Conservation (phyloP, 257 asterid genomes). For the Solanum lycopersicoides region DNA sequence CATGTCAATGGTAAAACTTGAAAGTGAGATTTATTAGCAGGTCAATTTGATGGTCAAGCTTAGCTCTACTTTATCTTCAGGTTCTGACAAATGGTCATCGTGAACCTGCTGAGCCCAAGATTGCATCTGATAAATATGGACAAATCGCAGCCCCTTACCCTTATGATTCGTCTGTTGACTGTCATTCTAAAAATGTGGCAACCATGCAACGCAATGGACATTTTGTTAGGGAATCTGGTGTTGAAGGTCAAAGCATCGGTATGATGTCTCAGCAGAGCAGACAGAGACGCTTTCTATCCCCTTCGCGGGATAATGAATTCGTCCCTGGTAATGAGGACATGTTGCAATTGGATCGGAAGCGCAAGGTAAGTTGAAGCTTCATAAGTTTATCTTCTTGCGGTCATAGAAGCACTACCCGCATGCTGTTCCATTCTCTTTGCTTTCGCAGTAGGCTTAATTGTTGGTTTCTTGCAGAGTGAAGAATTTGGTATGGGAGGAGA, state of each 20-base stretch:
- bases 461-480: conserved; percentile 38
- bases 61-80: conserved; percentile 5
- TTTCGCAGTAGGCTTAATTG: not conserved
- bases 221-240: conserved; percentile 48
- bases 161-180: conserved; percentile 21
- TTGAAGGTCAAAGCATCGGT: conserved; percentile 41
- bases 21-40: not conserved
- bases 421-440: not conserved
- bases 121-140: conserved; percentile 23
- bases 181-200: conserved; percentile 29
- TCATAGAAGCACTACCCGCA: not conserved
- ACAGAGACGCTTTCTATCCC: conserved; percentile 17
- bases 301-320: conserved; percentile 15
- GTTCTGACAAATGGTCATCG: conserved; percentile 16
- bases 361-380: conserved; percentile 45
- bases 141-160: conserved; percentile 19
- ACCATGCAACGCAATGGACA: conserved; percentile 50
- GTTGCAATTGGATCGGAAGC: conserved; percentile 20
- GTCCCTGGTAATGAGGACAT: conserved; percentile 19
- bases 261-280: conserved; percentile 21
- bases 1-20: not conserved
- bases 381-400: not conserved
- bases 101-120: conserved; percentile 21
- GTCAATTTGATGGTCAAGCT: not conserved
- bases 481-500: conserved; percentile 67